phyloP scores from a whole-genome alignment of 345 rosid genomes.

The Limnanthes douglasii region DNA sequence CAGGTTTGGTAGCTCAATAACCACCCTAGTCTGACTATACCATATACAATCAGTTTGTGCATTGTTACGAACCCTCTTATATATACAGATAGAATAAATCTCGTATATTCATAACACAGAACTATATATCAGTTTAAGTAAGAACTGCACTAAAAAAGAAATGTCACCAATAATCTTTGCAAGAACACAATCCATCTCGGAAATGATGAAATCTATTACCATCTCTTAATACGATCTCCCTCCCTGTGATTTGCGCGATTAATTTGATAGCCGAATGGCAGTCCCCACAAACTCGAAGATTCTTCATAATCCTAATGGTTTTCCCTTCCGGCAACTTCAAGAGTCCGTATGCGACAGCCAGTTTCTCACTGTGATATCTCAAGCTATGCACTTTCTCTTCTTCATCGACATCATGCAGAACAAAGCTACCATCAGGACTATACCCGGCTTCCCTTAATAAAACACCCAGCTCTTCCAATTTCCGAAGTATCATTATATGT shows the following conservation, averaged over 20 bases:
- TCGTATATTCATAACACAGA: no score
- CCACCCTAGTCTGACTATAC: no score
- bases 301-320: slow-evolving; percentile 65
- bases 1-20: no score
- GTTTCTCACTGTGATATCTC: slow-evolving; percentile 54
- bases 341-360: slow-evolving; percentile 79
- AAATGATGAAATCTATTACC: slow-evolving; percentile 77
- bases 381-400: slow-evolving; percentile 60
- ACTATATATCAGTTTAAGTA: no score
- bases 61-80: no score
- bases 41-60: no score
- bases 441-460: slow-evolving; percentile 59
- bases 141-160: no score
- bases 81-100: no score
- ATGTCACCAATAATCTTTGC: slow-evolving; percentile 63
- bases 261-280: slow-evolving; percentile 63
- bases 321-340: slow-evolving; percentile 50
- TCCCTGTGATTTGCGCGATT: slow-evolving; percentile 42
- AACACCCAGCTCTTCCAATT: slow-evolving; percentile 36
- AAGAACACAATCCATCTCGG: slow-evolving; percentile 56
- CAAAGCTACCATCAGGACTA: slow-evolving; percentile 60
- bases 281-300: slow-evolving; percentile 77
- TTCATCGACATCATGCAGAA: slow-evolving; percentile 71
- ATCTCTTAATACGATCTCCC: slow-evolving; percentile 74
- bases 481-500: slow-evolving; percentile 24